Conservation (phyloP, 805 yeast species). For the Nakazawaea anatomiae region DNA sequence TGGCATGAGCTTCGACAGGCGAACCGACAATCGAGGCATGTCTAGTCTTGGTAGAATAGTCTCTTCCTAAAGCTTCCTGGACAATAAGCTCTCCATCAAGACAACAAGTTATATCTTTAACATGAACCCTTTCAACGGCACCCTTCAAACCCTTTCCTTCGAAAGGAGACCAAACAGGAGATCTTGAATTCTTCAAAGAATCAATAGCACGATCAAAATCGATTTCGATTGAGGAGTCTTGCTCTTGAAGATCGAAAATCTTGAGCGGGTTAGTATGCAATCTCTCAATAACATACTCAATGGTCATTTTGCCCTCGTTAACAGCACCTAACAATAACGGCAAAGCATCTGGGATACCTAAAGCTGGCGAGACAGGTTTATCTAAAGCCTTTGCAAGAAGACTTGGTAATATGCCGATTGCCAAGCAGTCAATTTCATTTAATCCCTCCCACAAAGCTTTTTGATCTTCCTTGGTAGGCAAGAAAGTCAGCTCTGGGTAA, state of each 20-base stretch:
- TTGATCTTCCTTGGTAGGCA: constrained; percentile 81
- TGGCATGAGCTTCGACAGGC: constrained; percentile 15
- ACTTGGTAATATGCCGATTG: constrained; percentile 77
- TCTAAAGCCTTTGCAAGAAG: constrained; percentile 63
- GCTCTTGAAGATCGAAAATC: constrained; percentile 80
- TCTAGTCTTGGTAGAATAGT: constrained; percentile 40
- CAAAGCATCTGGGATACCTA: constrained; percentile 73
- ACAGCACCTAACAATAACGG: constrained; percentile 83
- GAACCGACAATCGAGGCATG: constrained; percentile 29
- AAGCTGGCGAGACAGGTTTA: constrained; percentile 56
- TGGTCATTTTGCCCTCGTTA: constrained; percentile 60
- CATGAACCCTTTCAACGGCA: constrained; percentile 81
- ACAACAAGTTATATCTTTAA: constrained; percentile 73
- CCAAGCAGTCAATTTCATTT: constrained; percentile 73
- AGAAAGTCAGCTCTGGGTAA: constrained; percentile 61
- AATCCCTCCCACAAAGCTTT: constrained; percentile 75
- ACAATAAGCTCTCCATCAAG: constrained; percentile 75
- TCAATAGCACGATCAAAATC: constrained; percentile 66
- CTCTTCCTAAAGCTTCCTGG: constrained; percentile 56
- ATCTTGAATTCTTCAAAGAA: constrained; percentile 32
- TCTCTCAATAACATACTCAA: constrained; percentile 65
- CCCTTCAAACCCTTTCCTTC: constrained; percentile 56
- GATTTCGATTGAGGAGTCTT: constrained; percentile 73
- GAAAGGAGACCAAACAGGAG: constrained; percentile 50
- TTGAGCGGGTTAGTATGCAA: constrained; percentile 77